Conservation (phyloP, 2,329 filamentous ascomycete genomes). For the Fusarium decemcellulare region DNA sequence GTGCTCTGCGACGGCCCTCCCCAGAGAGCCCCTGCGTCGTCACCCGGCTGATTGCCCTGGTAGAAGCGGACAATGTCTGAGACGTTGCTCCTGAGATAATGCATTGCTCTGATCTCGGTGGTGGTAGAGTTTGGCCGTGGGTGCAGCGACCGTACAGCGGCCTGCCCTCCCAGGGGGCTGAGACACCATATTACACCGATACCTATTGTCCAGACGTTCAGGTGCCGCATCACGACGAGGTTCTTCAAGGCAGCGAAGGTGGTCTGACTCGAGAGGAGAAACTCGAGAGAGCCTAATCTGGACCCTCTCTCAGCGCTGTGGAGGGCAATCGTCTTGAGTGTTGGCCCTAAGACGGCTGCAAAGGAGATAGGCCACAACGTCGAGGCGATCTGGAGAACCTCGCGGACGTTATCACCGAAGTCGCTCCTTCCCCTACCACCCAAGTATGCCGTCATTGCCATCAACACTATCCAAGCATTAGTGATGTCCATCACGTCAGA, state of each 20-base stretch:
- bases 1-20: background rate
- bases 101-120: background rate
- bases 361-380: slow-evolving; percentile 25
- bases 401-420: slow-evolving; percentile 1
- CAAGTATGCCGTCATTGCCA: background rate
- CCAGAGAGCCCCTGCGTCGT: no score
- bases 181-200: background rate
- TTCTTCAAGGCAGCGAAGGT: background rate
- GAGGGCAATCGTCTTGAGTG: slow-evolving; percentile 1
- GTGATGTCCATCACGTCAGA: rapidly evolving
- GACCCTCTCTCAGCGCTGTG: slow-evolving; percentile 8
- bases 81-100: background rate
- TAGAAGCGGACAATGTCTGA: background rate
- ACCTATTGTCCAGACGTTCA: background rate
- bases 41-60: no score
- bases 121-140: background rate
- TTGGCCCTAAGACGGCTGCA: slow-evolving; percentile 7
- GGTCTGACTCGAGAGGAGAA: background rate
- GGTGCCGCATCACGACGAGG: background rate
- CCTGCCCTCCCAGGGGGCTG: slow-evolving; percentile 9
- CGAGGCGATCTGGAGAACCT: slow-evolving; percentile 2
- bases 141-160: background rate
- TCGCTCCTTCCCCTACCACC: background rate
- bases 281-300: background rate
- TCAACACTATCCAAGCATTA: background rate